Conservation (phyloP, 345 rosid genomes). For the Acer yangbiense region DNA sequence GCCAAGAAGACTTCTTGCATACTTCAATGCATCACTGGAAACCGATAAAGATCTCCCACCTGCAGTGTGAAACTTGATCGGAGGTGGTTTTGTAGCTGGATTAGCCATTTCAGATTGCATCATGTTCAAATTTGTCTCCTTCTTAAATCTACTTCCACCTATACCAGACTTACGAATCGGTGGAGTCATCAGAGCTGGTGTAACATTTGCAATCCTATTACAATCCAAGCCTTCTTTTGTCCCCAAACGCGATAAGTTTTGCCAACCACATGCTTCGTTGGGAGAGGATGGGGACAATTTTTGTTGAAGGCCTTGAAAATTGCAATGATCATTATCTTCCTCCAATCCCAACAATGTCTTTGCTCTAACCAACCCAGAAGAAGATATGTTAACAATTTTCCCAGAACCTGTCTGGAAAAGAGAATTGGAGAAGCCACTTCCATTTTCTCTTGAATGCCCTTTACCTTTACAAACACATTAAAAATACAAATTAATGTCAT, state of each 20-base stretch:
- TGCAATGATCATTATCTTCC: conserved; percentile 32
- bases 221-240: conserved; percentile 20
- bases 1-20: conserved; percentile 92
- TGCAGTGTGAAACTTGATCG: conserved; percentile 82
- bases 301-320: conserved; percentile 37
- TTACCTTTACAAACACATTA: conserved; percentile 36
- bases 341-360: conserved; percentile 67
- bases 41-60: conserved; percentile 86
- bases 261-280: conserved; percentile 25
- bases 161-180: conserved; percentile 29
- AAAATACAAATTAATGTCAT: not conserved
- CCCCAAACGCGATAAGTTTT: conserved; percentile 21
- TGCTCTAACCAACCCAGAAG: conserved; percentile 71
- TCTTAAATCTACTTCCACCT: conserved; percentile 28
- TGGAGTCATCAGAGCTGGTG: conserved; percentile 35
- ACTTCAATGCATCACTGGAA: conserved; percentile 81
- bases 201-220: conserved; percentile 25
- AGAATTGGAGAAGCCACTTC: conserved; percentile 35
- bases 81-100: conserved; percentile 49
- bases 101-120: conserved; percentile 31
- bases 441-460: conserved; percentile 27
- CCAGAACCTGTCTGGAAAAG: conserved; percentile 84
- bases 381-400: conserved; percentile 62
- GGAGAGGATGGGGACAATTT: conserved; percentile 29
- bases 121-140: conserved; percentile 26